phyloP scores from a whole-genome alignment of 2,329 filamentous ascomycete species.

The Diaporthe velutina region DNA sequence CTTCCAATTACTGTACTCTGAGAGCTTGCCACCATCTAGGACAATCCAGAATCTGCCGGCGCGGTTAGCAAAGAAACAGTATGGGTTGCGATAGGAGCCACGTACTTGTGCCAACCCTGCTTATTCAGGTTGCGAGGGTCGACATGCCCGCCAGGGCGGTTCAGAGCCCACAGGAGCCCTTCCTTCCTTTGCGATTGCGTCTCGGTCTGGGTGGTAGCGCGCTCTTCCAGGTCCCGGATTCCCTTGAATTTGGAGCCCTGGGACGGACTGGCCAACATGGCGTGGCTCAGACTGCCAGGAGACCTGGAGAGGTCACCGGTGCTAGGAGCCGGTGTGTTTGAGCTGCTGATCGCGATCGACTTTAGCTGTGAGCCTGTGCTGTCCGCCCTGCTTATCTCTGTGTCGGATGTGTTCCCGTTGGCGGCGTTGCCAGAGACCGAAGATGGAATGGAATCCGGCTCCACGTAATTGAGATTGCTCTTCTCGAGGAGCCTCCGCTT shows the following conservation, averaged over 20 bases:
- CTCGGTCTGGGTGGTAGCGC: constrained; percentile 68
- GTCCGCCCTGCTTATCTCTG: constrained; percentile 79
- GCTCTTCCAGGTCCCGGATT: constrained; percentile 91
- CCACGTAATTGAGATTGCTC: constrained; percentile 79
- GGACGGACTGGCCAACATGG: constrained; percentile 63
- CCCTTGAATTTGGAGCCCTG: constrained; percentile 82
- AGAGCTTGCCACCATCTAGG: constrained; percentile 94
- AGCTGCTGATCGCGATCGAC: constrained; percentile 60
- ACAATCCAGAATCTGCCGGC: constrained; percentile 92
- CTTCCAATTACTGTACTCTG: constrained; percentile 99
- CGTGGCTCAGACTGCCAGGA: constrained; percentile 65
- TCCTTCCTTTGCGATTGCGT: constrained; percentile 83
- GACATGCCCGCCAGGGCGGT: constrained; percentile 91
- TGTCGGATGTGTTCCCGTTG: constrained; percentile 71
- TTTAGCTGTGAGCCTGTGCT: constrained; percentile 79
- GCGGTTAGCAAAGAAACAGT: constrained; percentile 38
- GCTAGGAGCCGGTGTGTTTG: constrained; percentile 48
- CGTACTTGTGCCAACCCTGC: constrained; percentile 98
- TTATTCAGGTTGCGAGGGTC: constrained; percentile 97
- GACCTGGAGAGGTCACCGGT: constrained; percentile 66
- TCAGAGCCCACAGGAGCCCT: constrained; percentile 93
- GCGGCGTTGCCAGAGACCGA: constrained; percentile 43
- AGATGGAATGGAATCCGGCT: constrained; percentile 69
- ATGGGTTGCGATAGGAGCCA: constrained; percentile 42
- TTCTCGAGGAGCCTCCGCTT: constrained; percentile 92